Conservation (phyloP, 2,329 filamentous ascomycete species). For the Cordyceps militaris region DNA sequence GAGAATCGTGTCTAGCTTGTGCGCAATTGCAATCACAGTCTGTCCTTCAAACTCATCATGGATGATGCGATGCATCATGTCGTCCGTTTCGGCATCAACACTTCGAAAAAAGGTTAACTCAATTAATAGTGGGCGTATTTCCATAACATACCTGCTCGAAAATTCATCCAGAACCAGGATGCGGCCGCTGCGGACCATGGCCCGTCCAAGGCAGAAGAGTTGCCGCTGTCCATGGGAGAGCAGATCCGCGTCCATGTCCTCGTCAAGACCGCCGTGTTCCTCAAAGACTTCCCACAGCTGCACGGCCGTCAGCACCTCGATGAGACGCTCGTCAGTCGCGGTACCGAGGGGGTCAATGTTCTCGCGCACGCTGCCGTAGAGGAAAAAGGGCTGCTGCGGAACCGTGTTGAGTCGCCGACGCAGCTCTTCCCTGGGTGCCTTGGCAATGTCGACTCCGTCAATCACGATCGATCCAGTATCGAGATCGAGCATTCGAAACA, state of each 20-base stretch:
- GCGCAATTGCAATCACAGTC: constrained; percentile 44
- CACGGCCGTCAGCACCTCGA: constrained; percentile 36
- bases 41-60: constrained; percentile 29
- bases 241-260: constrained; percentile 22
- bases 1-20: constrained; percentile 39
- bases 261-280: constrained; percentile 31
- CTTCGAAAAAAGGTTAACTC: constrained; percentile 15
- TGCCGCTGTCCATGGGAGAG: constrained; percentile 39
- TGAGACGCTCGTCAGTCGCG: constrained; percentile 34
- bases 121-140: background rate
- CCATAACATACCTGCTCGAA: constrained; percentile 22
- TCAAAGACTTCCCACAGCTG: constrained; percentile 36
- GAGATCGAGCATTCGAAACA: constrained; percentile 41
- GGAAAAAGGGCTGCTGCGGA: constrained; percentile 45
- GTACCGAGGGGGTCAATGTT: constrained; percentile 40
- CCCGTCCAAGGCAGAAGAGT: constrained; percentile 33
- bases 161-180: constrained; percentile 34
- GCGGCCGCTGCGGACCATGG: constrained; percentile 27
- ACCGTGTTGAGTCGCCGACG: constrained; percentile 33
- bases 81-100: constrained; percentile 29
- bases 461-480: constrained; percentile 36
- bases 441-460: constrained; percentile 34
- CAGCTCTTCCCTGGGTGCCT: constrained; percentile 19
- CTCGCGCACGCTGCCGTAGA: constrained; percentile 39
- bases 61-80: constrained; percentile 27